Conservation (phyloP, 352 stramenopile species). For the Pythium sp. region DNA sequence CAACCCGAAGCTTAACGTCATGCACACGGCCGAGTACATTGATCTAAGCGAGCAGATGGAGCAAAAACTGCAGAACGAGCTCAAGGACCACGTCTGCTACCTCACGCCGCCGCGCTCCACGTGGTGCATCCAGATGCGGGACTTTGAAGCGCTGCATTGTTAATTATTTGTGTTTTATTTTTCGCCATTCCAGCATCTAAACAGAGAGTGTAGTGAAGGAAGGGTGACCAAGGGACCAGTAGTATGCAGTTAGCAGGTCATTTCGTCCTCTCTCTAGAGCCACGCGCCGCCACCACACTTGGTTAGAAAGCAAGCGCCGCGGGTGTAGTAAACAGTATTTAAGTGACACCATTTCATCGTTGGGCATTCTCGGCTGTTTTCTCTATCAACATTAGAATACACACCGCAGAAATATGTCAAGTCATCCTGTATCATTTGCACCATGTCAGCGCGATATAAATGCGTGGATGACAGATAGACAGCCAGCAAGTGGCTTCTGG, state of each 20-base stretch:
- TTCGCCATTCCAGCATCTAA: not conserved
- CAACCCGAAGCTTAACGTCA: conserved; percentile 76
- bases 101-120: conserved; percentile 75
- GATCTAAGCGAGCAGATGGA: conserved; percentile 63
- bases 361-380: not conserved
- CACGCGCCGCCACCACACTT: not conserved
- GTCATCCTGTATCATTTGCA: not conserved
- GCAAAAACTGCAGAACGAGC: conserved; percentile 35
- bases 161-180: conserved; percentile 20
- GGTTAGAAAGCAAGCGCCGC: not conserved
- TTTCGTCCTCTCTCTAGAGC: not conserved
- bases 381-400: not conserved
- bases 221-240: not conserved
- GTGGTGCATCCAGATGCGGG: conserved; percentile 82
- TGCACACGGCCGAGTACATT: conserved; percentile 61
- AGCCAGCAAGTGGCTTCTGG: no score
- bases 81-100: conserved; percentile 37
- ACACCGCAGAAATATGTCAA: not conserved
- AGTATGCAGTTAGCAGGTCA: not conserved
- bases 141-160: conserved; percentile 64
- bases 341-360: not conserved
- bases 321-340: conserved; percentile 3
- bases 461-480: not conserved
- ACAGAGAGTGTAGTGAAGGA: not conserved
- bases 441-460: no score